Evolutionary conservation across 257 asterid species (phyloP).

Genomic region (Anisodus tanguticus): DNA sequence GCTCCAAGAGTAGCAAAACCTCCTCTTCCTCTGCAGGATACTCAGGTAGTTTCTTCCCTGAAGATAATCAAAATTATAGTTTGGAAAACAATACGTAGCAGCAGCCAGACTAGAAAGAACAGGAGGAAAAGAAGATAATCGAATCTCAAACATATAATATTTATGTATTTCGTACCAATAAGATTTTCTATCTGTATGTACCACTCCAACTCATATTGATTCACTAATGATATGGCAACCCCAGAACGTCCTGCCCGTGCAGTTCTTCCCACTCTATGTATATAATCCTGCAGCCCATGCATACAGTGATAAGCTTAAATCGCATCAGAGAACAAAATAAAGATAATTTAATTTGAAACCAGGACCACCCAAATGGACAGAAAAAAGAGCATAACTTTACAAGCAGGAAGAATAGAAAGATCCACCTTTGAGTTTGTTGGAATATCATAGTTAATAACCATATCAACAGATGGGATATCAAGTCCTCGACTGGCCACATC

Average conservation of each 20-base stretch:
- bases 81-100: not conserved
- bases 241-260: conserved; percentile 99
- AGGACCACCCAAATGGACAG: not conserved
- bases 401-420: conserved; percentile 6
- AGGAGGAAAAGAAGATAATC: not conserved
- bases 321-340: not conserved
- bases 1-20: no score
- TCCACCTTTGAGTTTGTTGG: conserved; percentile 90
- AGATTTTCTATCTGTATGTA: conserved; percentile 82
- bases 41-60: conserved; percentile 77
- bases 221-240: conserved; percentile 74
- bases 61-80: conserved; percentile 17
- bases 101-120: not conserved
- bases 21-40: conserved; percentile 58
- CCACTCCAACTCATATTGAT: conserved; percentile 94
- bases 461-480: conserved; percentile 88
- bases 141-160: not conserved
- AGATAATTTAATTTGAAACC: not conserved
- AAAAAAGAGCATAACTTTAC: not conserved
- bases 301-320: not conserved
- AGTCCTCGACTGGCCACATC: conserved; percentile 98
- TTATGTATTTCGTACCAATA: conserved; percentile 53
- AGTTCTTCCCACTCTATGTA: conserved; percentile 98
- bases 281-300: conserved; percentile 71
- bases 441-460: conserved; percentile 90